Conservation (phyloP, 495 filamentous ascomycete genomes). For the Saxophila tyrrhenica region DNA sequence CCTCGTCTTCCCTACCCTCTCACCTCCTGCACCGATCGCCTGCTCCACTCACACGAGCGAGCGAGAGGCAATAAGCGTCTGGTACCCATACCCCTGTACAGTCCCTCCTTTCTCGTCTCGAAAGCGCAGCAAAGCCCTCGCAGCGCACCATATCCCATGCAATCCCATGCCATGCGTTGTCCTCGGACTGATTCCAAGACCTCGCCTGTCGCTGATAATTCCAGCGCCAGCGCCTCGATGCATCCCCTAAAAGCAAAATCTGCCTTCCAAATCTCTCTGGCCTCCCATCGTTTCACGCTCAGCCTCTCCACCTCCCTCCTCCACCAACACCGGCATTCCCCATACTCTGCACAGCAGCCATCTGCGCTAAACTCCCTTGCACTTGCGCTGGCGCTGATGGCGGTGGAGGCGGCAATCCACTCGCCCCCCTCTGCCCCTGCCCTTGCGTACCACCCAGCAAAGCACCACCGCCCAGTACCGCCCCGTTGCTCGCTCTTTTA, state of each 20-base stretch:
- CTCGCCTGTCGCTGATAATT: background rate
- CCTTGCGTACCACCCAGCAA: background rate
- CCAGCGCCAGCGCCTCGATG: background rate
- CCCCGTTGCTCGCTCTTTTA: slow-evolving; percentile 14
- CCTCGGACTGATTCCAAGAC: background rate
- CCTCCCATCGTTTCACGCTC: too few relatives aligned
- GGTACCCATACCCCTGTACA: too few relatives aligned
- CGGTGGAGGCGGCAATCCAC: background rate
- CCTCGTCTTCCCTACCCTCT: too few relatives aligned
- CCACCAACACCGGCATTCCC: background rate
- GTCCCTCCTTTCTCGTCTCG: too few relatives aligned
- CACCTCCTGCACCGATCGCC: too few relatives aligned
- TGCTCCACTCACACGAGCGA: too few relatives aligned
- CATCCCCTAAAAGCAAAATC: too few relatives aligned
- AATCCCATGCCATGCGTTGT: too few relatives aligned
- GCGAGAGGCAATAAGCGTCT: too few relatives aligned
- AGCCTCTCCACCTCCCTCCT: background rate
- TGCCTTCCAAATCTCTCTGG: too few relatives aligned
- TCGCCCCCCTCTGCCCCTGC: slow-evolving; percentile 1
- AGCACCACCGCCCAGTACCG: background rate
- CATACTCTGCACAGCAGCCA: slow-evolving; percentile 20
- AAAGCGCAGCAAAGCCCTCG: too few relatives aligned
- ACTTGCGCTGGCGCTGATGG: background rate
- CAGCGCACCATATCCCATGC: too few relatives aligned
- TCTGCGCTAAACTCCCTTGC: slow-evolving; percentile 6